Percentiles rank a stretch among this genome's conserved stretches.
Conservation (phyloP, 148 eudicot species). For the Rhododendron mucronatum region DNA sequence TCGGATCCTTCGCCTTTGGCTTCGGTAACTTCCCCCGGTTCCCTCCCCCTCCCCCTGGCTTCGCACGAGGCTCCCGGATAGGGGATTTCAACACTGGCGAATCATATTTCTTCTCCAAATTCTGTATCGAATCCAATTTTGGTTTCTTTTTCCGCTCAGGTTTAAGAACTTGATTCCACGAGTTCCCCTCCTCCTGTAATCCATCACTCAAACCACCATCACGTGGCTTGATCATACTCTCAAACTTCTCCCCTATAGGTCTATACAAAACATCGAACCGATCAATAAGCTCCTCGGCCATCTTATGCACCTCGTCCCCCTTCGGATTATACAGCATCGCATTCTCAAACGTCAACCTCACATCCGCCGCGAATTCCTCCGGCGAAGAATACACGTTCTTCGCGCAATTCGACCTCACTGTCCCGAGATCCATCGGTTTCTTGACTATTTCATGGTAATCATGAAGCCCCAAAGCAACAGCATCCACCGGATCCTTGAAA, state of each 20-base stretch:
- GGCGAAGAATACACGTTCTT: slow-evolving; percentile 41
- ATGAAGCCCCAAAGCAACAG: slow-evolving; percentile 37
- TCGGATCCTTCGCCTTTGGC: slow-evolving; percentile 74
- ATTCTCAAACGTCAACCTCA: slow-evolving; percentile 66
- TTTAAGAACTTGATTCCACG: slow-evolving; percentile 49
- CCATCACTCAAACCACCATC: slow-evolving; percentile 29
- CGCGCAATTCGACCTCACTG: slow-evolving; percentile 35
- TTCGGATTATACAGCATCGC: slow-evolving; percentile 73
- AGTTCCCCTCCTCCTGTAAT: slow-evolving; percentile 46
- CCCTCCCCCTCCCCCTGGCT: slow-evolving; percentile 18
- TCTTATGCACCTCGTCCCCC: slow-evolving; percentile 54
- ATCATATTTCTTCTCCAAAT: slow-evolving; percentile 16
- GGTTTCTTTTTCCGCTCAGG: slow-evolving; percentile 35
- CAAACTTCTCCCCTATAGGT: slow-evolving; percentile 42
- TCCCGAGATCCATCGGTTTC: slow-evolving; percentile 57
- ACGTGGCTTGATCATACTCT: slow-evolving; percentile 4
- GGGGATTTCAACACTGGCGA: slow-evolving; percentile 10
- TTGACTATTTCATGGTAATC: slow-evolving; percentile 51
- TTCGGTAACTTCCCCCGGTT: slow-evolving; percentile 57
- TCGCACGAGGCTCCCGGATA: slow-evolving; percentile 1
- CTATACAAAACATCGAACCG: slow-evolving; percentile 54
- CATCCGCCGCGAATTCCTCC: slow-evolving; percentile 58
- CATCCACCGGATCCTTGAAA: slow-evolving; percentile 47
- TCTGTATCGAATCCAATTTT: slow-evolving; percentile 17
- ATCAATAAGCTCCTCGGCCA: slow-evolving; percentile 45